These are phyloP conservation scores for Mangifera indica DNA, from an alignment of 345 rosid species.

Conservation along the genomic window DNA sequence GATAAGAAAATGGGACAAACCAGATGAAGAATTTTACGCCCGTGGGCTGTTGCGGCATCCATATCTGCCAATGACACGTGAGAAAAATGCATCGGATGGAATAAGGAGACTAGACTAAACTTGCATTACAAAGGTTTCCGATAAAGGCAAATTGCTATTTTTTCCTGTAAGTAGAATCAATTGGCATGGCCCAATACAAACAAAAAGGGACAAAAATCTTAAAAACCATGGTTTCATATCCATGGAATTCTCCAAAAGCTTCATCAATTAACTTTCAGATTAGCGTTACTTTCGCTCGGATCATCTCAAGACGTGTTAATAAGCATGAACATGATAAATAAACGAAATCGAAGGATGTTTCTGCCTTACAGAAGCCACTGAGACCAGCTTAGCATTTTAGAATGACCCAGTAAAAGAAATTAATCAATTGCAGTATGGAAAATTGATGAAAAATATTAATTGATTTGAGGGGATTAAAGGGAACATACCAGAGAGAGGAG, in stretches of 20 bases:
- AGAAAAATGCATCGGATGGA: constrained; percentile 9
- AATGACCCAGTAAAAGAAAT: too few relatives aligned
- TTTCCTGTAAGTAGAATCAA: too few relatives aligned
- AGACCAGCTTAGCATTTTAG: too few relatives aligned
- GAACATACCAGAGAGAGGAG: constrained; percentile 9
- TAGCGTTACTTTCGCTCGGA: neutral
- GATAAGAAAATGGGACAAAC: constrained; percentile 22
- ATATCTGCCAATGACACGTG: constrained; percentile 20
- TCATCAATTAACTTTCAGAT: neutral
- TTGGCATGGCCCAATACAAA: neutral
- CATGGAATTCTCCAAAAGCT: neutral
- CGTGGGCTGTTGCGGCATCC: constrained; percentile 32
- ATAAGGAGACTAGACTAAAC: neutral
- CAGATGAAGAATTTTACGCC: constrained; percentile 56
- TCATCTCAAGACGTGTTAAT: too few relatives aligned
- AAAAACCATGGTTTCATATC: neutral
- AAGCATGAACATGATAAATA: neutral
- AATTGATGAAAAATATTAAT: too few relatives aligned
- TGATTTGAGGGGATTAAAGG: too few relatives aligned
- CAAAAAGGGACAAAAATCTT: neutral
- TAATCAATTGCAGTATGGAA: too few relatives aligned
- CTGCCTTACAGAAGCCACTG: too few relatives aligned
- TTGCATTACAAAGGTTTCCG: neutral
- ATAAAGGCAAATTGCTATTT: neutral
- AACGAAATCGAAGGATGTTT: too few relatives aligned